A percentile compares a stretch with the other conserved stretches of the same genome.
phyloP scores from a whole-genome alignment of 805 yeast genomes.

The Lipomyces chichibuensis region DNA sequence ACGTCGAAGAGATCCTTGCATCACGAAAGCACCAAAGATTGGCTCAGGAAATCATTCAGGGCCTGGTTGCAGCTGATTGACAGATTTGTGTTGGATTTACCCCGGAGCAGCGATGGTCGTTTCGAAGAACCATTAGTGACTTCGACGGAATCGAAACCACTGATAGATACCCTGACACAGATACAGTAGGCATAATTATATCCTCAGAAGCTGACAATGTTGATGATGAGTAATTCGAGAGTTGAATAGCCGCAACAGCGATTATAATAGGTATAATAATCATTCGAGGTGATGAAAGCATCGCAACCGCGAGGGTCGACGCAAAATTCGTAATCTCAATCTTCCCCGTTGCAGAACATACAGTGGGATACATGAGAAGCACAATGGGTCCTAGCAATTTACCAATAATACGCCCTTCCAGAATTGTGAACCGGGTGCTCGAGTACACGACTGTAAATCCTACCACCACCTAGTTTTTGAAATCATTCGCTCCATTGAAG shows the following conservation, averaged over 20 bases:
- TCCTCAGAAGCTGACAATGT: no score
- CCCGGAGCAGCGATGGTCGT: constrained; percentile 33
- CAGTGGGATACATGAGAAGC: not conserved
- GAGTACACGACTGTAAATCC: constrained; percentile 10
- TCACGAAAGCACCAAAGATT: constrained; percentile 27
- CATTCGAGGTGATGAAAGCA: constrained; percentile 8
- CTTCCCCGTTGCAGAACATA: constrained; percentile 13
- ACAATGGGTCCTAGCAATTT: constrained; percentile 9
- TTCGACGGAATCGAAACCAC: constrained; percentile 17
- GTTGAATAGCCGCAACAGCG: no score
- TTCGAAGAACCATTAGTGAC: constrained; percentile 15
- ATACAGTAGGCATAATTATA: constrained; percentile 16
- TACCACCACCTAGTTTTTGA: not conserved
- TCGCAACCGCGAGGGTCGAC: constrained; percentile 8
- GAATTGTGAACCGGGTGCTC: constrained; percentile 5
- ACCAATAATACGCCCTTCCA: constrained; percentile 13
- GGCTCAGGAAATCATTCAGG: constrained; percentile 26
- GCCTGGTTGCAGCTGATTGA: constrained; percentile 2
- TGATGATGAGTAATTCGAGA: no score
- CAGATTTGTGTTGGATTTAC: constrained; percentile 18
- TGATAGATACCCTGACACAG: constrained; percentile 28
- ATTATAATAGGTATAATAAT: no score
- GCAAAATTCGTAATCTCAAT: not conserved
- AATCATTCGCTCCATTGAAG: constrained; percentile 4
- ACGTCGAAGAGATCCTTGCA: constrained; percentile 31